These are phyloP conservation scores for Yamadazyma buinensis DNA, from an alignment of 1,139 yeast species.

Conservation along the genomic window DNA sequence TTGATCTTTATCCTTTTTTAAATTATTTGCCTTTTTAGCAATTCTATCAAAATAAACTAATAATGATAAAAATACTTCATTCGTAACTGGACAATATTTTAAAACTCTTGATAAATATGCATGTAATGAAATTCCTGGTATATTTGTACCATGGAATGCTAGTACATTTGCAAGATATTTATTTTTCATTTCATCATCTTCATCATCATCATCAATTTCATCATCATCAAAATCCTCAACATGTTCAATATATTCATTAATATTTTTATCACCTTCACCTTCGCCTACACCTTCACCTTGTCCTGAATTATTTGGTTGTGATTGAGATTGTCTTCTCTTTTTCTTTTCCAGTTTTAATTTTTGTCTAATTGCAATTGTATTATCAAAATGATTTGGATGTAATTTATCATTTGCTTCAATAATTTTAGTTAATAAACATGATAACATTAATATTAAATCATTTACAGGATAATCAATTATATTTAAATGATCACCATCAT, in stretches of 20 bases:
- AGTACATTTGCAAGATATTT: slow-evolving; percentile 69
- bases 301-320: neutral
- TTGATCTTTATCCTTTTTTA: slow-evolving; percentile 23
- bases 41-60: slow-evolving; percentile 93
- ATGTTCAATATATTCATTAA: slow-evolving; percentile 14
- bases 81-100: slow-evolving; percentile 96
- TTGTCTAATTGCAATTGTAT: slow-evolving; percentile 46
- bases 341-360: slow-evolving; percentile 36
- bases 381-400: slow-evolving; percentile 67
- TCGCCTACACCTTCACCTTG: slow-evolving; percentile 7
- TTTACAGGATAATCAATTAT: slow-evolving; percentile 82
- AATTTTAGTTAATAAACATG: slow-evolving; percentile 79
- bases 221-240: slow-evolving; percentile 11
- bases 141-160: slow-evolving; percentile 92
- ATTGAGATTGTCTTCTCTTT: slow-evolving; percentile 2
- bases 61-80: slow-evolving; percentile 87
- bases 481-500: slow-evolving; percentile 57
- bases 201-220: slow-evolving; percentile 32
- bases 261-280: slow-evolving; percentile 8
- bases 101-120: slow-evolving; percentile 86
- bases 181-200: slow-evolving; percentile 46
- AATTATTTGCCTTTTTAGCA: slow-evolving; percentile 77
- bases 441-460: slow-evolving; percentile 77
- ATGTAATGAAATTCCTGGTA: slow-evolving; percentile 89
- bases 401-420: slow-evolving; percentile 88